Conservation (phyloP, 2,329 filamentous ascomycete species). For the Curvularia lunata region DNA sequence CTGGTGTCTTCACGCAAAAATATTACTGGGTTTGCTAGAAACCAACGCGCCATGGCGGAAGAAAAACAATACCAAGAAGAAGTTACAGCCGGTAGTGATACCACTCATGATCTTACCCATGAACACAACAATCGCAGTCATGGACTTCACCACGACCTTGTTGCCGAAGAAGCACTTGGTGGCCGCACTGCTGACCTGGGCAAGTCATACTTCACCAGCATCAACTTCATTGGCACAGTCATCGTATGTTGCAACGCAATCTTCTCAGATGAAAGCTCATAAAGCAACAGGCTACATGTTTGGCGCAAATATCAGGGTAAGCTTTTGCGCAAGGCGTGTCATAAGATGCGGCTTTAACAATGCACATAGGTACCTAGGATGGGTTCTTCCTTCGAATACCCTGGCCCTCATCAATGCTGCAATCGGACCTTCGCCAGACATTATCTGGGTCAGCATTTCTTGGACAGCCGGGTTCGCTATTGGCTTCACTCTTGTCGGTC, state of each 20-base stretch:
- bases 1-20: neutral
- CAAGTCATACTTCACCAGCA: slow-evolving; percentile 34
- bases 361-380: slow-evolving; percentile 31
- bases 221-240: slow-evolving; percentile 40
- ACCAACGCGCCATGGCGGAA: slow-evolving; percentile 25
- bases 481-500: slow-evolving; percentile 48
- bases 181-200: slow-evolving; percentile 35
- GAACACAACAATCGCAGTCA: slow-evolving; percentile 15
- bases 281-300: slow-evolving; percentile 33
- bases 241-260: slow-evolving; percentile 26
- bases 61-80: slow-evolving; percentile 28
- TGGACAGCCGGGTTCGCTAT: slow-evolving; percentile 46
- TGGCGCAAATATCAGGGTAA: slow-evolving; percentile 39
- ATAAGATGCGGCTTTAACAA: neutral
- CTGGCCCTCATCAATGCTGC: slow-evolving; percentile 46
- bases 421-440: slow-evolving; percentile 48
- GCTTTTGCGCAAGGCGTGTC: neutral
- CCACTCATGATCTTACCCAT: slow-evolving; percentile 15
- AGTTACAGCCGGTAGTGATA: slow-evolving; percentile 7
- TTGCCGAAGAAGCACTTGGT: slow-evolving; percentile 38
- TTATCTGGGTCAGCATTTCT: slow-evolving; percentile 48
- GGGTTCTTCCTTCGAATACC: slow-evolving; percentile 41
- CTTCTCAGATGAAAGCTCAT: neutral
- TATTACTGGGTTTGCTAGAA: neutral
- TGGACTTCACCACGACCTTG: slow-evolving; percentile 39